Base-by-base conservation (phyloP, 2,329 filamentous ascomycete genomes). In the Triangularia verruculosa region DNA sequence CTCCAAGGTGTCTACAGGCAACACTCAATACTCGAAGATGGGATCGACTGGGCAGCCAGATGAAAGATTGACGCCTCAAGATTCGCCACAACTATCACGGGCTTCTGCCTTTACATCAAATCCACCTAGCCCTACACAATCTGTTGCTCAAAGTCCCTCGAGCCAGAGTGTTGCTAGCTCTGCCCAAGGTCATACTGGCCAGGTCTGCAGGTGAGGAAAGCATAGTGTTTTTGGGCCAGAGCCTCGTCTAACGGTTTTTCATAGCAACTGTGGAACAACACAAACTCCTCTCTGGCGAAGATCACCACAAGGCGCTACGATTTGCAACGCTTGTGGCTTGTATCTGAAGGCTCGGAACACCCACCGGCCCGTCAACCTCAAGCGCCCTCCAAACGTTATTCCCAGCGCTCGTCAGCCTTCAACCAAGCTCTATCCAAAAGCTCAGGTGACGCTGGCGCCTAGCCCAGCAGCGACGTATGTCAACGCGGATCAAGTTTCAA, bases 321-420 rank as follows among this genome's bases (percentile, higher is more conserved):
- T 99, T 65, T 99, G 95, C 79, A 99, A 99, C 78, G 95, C 95
- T 5, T 99, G 95, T 73, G 95, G 95, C 51, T 83, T 99, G 15
- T 99, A 99, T 76, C 82, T 92, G 67, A 98, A 98, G 76, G 93
- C 94, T 9, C 87, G 95, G 69, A 98, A 98, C 74, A 90, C 94
- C 66, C 88, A 92, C 70, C 87, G 95, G 58, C 95, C 95, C 13
- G 95, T 92, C 6, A 97, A 93, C 71, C 80, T 97, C 63, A 97
- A 96, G 78, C 89, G 93, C 66, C 87, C 90, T 11, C 83, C 86
- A 3, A 82, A 80, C 59, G 76, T 83, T 25, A 76, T 85, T 22
- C 73, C 79, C 32, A 78, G 78, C 53, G 69, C 76, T 62, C 80
- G 79, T 64, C 80, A 78, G 64, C 73, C 75, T 4, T 73, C 79